Evolutionary conservation across 345 rosid genomes (phyloP).

Genomic region (Populus alba): DNA sequence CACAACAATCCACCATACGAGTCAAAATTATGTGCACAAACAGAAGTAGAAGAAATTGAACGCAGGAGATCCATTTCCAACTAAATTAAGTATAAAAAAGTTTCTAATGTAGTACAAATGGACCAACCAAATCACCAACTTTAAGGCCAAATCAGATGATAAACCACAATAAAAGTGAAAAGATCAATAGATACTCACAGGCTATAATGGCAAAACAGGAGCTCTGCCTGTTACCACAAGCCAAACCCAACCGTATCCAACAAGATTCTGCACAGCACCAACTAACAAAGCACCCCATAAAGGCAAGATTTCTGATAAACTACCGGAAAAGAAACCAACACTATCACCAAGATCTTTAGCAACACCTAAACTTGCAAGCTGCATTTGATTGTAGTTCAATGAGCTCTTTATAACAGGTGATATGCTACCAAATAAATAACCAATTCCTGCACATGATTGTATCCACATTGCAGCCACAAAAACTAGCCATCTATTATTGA

Average conservation of each 20-base stretch:
- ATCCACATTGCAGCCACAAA: slow-evolving; percentile 99
- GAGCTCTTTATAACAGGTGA: slow-evolving; percentile 95
- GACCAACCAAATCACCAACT: background rate
- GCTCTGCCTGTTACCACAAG: slow-evolving; percentile 69
- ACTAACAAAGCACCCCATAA: slow-evolving; percentile 91
- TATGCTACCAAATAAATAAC: slow-evolving; percentile 91
- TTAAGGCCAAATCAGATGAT: background rate
- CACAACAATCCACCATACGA: background rate
- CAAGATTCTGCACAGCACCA: slow-evolving; percentile 82
- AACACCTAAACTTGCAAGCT: slow-evolving; percentile 81
- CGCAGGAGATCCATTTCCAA: background rate
- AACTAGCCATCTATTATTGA: slow-evolving; percentile 89
- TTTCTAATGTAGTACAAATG: background rate
- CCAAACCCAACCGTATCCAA: slow-evolving; percentile 99
- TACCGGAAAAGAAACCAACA: slow-evolving; percentile 94
- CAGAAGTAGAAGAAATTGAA: background rate
- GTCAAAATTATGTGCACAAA: background rate
- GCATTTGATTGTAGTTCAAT: slow-evolving; percentile 74
- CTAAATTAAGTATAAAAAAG: slow-evolving; percentile 3
- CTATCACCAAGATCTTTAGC: slow-evolving; percentile 98
- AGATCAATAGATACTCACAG: slow-evolving; percentile 54
- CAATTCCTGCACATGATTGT: slow-evolving; percentile 91
- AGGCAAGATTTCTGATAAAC: slow-evolving; percentile 80
- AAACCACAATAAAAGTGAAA: background rate
- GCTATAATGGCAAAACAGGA: slow-evolving; percentile 87